These are phyloP conservation scores for Phymatotrichopsis omnivora DNA, from an alignment of 2,329 filamentous ascomycete species.

Conservation along the genomic window DNA sequence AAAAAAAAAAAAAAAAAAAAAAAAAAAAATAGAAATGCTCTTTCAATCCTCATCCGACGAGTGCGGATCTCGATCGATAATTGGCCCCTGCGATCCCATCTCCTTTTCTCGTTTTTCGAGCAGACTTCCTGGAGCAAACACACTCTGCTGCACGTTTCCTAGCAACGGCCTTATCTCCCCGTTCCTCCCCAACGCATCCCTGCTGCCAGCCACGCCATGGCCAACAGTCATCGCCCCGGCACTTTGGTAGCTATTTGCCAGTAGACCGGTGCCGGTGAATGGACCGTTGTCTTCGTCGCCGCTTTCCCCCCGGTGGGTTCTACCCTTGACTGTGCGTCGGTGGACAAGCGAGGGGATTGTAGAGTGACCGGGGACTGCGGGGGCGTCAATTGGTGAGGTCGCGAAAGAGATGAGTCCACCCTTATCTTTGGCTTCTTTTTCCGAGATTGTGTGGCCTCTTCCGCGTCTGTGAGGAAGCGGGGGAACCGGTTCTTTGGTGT, in stretches of 20 bases:
- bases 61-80: slow-evolving; percentile 26
- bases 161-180: slow-evolving; percentile 23
- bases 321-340: slow-evolving; percentile 11
- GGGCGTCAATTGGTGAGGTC: slow-evolving; percentile 17
- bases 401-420: slow-evolving; percentile 20
- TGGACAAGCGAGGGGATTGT: neutral
- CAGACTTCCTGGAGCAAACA: slow-evolving; percentile 26
- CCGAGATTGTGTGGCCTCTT: slow-evolving; percentile 21
- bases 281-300: slow-evolving; percentile 14
- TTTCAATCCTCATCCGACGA: slow-evolving; percentile 15
- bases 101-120: slow-evolving; percentile 26
- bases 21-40: too few relatives aligned
- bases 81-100: slow-evolving; percentile 14
- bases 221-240: slow-evolving; percentile 21
- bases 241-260: slow-evolving; percentile 18
- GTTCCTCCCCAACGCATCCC: slow-evolving; percentile 22
- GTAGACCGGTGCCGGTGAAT: slow-evolving; percentile 26
- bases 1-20: too few relatives aligned
- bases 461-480: slow-evolving; percentile 19
- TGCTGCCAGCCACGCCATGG: slow-evolving; percentile 20
- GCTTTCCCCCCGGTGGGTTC: slow-evolving; percentile 13
- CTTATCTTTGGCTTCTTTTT: slow-evolving; percentile 11
- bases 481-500: slow-evolving; percentile 14
- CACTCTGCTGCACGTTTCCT: slow-evolving; percentile 12
- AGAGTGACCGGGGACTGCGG: slow-evolving; percentile 11